Evolutionary conservation across 768 basidiomycete genomes (phyloP).

Genomic region (Mycena leptocephala): DNA sequence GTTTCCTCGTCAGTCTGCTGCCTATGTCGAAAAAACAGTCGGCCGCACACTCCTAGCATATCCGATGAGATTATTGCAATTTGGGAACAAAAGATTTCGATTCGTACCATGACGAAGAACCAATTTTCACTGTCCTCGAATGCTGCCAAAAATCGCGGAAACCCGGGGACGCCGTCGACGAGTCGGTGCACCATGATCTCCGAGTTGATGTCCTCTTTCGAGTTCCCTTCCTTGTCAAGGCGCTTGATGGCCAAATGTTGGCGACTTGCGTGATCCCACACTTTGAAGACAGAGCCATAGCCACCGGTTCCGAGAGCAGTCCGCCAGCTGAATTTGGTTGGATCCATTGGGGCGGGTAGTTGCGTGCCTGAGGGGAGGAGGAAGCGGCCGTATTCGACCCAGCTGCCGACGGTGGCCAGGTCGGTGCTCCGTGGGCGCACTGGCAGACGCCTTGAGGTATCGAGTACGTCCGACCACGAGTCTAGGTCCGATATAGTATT

Average conservation of each 20-base stretch:
- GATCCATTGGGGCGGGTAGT: too few relatives aligned
- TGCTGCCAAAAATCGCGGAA: not conserved
- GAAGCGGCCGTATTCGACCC: too few relatives aligned
- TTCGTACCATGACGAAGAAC: not conserved
- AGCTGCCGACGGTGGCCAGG: too few relatives aligned
- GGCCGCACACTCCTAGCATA: not conserved
- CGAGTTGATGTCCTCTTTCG: not conserved
- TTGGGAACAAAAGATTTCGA: too few relatives aligned
- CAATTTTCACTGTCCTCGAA: not conserved
- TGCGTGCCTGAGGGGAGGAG: too few relatives aligned
- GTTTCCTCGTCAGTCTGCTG: not conserved
- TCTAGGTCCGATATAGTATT: too few relatives aligned
- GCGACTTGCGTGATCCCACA: not conserved
- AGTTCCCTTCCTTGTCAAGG: not conserved
- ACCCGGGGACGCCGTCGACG: not conserved
- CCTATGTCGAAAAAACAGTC: not conserved
- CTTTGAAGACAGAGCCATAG: not conserved
- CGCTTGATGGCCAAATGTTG: not conserved
- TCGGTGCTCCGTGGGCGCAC: too few relatives aligned
- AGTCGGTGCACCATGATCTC: not conserved
- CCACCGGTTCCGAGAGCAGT: not conserved
- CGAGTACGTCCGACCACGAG: too few relatives aligned
- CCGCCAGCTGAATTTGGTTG: too few relatives aligned
- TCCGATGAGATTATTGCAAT: too few relatives aligned
- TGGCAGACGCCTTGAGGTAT: too few relatives aligned